Evolutionary conservation across 805 yeast species (phyloP).

Genomic region (Maudiozyma pseudohumilis): DNA sequence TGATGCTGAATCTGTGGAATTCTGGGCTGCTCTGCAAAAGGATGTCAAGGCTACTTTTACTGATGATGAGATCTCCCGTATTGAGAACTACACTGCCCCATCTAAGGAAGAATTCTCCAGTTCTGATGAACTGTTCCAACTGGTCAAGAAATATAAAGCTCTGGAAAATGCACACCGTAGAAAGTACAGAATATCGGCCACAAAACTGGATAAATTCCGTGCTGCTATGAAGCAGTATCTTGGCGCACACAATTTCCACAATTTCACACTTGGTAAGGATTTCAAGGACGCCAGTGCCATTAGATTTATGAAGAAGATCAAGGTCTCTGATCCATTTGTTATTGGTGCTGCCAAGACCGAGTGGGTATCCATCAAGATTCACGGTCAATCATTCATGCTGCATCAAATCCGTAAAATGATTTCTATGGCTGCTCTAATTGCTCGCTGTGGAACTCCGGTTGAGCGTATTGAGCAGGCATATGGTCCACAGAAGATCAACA

Average conservation of each 20-base stretch:
- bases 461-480: conserved; percentile 72
- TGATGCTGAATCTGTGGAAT: conserved; percentile 60
- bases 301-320: conserved; percentile 69
- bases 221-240: conserved; percentile 61
- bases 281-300: conserved; percentile 79
- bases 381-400: conserved; percentile 96
- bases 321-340: conserved; percentile 80
- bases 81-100: conserved; percentile 27
- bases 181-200: conserved; percentile 52
- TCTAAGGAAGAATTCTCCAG: conserved; percentile 33
- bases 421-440: conserved; percentile 80
- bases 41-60: conserved; percentile 30
- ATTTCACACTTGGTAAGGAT: conserved; percentile 72
- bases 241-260: conserved; percentile 90
- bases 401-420: conserved; percentile 98
- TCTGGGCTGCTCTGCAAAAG: conserved; percentile 45
- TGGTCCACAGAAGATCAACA: conserved; percentile 62
- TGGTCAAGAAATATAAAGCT: conserved; percentile 44
- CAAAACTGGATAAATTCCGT: conserved; percentile 54
- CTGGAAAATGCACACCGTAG: conserved; percentile 62
- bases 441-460: conserved; percentile 78
- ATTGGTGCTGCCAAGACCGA: conserved; percentile 88
- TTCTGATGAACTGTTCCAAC: conserved; percentile 28
- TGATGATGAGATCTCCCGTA: conserved; percentile 19
- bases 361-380: conserved; percentile 92